Percentiles rank a stretch among this genome's conserved stretches.
phyloP scores from a whole-genome alignment of 164 flowering plant species.

The Malania oleifera region DNA sequence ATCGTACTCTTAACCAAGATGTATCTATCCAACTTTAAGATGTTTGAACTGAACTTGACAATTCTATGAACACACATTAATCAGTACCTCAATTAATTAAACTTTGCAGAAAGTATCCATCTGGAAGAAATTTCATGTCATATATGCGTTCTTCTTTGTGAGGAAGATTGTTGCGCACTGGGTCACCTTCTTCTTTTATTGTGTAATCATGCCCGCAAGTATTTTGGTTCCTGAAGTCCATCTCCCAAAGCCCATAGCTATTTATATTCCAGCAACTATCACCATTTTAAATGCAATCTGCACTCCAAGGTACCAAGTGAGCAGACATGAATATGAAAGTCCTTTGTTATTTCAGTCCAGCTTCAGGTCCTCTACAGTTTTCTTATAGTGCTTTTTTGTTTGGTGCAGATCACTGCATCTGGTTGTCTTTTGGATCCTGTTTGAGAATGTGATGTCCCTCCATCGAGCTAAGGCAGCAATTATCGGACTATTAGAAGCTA shows the following conservation, averaged over 20 bases:
- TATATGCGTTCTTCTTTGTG: constrained; percentile 69
- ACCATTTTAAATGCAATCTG: constrained; percentile 60
- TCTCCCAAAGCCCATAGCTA: constrained; percentile 44
- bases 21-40: too few relatives aligned
- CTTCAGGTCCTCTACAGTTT: too few relatives aligned
- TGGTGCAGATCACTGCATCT: constrained; percentile 57
- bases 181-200: constrained; percentile 75
- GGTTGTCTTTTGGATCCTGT: constrained; percentile 65
- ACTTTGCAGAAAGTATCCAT: constrained; percentile 65
- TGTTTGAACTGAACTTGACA: too few relatives aligned
- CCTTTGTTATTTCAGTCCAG: too few relatives aligned
- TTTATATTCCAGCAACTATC: constrained; percentile 59
- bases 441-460: constrained; percentile 82
- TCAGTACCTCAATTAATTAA: too few relatives aligned
- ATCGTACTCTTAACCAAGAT: neutral
- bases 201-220: constrained; percentile 49
- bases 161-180: constrained; percentile 67
- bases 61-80: too few relatives aligned
- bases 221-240: constrained; percentile 53
- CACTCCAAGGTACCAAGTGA: constrained; percentile 58
- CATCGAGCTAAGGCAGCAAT: constrained; percentile 64
- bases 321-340: too few relatives aligned
- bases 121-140: constrained; percentile 60
- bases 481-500: constrained; percentile 63
- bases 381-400: neutral